phyloP scores from a whole-genome alignment of 345 rosid genomes.

The Bruguiera parviflora region DNA sequence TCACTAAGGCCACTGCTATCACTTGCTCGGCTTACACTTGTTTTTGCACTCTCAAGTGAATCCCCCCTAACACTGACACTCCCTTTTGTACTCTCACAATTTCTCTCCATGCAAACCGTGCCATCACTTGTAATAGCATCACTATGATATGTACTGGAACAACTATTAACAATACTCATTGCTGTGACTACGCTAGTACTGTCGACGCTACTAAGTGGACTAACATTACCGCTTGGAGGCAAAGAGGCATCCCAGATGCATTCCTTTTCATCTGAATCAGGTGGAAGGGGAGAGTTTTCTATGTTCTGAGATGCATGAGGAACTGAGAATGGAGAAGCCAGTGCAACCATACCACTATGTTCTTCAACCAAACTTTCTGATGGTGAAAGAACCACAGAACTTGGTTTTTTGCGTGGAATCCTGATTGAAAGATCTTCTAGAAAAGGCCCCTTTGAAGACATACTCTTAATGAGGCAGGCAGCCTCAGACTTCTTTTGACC shows the following conservation, averaged over 20 bases:
- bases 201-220: slow-evolving; percentile 83
- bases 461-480: slow-evolving; percentile 58
- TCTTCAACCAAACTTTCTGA: slow-evolving; percentile 73
- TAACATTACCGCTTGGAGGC: slow-evolving; percentile 88
- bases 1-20: slow-evolving; percentile 87
- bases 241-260: slow-evolving; percentile 95
- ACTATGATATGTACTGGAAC: slow-evolving; percentile 37
- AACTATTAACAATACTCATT: slow-evolving; percentile 82
- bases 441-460: slow-evolving; percentile 69
- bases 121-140: slow-evolving; percentile 73
- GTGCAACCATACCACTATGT: slow-evolving; percentile 37
- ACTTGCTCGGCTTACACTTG: slow-evolving; percentile 78
- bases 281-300: slow-evolving; percentile 51
- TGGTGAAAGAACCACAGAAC: slow-evolving; percentile 51
- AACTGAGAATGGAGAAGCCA: slow-evolving; percentile 53
- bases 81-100: slow-evolving; percentile 59
- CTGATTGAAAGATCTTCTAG: slow-evolving; percentile 69
- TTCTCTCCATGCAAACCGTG: slow-evolving; percentile 63
- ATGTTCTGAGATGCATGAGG: slow-evolving; percentile 66
- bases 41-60: slow-evolving; percentile 80
- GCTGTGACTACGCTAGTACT: slow-evolving; percentile 66
- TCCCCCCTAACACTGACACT: slow-evolving; percentile 57
- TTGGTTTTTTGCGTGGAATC: slow-evolving; percentile 58
- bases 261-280: slow-evolving; percentile 77
- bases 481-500: slow-evolving; percentile 60